Evolutionary conservation across 495 filamentous ascomycete genomes (phyloP).

Genomic region (Penicillium coprophilum): DNA sequence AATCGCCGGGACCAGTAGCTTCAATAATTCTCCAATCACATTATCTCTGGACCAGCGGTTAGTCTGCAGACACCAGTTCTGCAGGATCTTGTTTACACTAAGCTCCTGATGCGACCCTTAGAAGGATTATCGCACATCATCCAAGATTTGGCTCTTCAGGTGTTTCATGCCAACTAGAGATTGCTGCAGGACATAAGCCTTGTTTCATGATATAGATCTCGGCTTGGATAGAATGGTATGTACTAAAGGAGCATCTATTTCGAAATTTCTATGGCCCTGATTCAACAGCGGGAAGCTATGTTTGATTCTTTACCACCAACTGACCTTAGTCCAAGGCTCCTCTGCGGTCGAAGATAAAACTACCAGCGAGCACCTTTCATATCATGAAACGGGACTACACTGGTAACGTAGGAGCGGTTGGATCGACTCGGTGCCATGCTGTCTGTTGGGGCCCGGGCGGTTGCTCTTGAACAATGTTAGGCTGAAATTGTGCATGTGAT

Average conservation of each 20-base stretch:
- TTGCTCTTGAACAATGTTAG: background rate
- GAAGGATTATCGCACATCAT: too few species aligned
- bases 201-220: too few species aligned
- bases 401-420: background rate
- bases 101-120: background rate
- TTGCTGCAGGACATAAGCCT: too few species aligned
- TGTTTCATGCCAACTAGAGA: too few species aligned
- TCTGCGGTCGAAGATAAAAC: background rate
- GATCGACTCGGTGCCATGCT: background rate
- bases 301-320: background rate
- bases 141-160: too few species aligned
- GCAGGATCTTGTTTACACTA: background rate
- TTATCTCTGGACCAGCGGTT: background rate
- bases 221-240: too few species aligned
- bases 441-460: background rate
- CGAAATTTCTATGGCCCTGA: background rate
- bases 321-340: background rate
- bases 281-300: background rate
- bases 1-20: background rate
- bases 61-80: background rate
- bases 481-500: too few species aligned
- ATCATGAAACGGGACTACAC: background rate
- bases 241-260: background rate
- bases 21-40: background rate
- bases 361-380: background rate